phyloP scores from a whole-genome alignment of 306 rosid species.

The Rosa multiflora region DNA sequence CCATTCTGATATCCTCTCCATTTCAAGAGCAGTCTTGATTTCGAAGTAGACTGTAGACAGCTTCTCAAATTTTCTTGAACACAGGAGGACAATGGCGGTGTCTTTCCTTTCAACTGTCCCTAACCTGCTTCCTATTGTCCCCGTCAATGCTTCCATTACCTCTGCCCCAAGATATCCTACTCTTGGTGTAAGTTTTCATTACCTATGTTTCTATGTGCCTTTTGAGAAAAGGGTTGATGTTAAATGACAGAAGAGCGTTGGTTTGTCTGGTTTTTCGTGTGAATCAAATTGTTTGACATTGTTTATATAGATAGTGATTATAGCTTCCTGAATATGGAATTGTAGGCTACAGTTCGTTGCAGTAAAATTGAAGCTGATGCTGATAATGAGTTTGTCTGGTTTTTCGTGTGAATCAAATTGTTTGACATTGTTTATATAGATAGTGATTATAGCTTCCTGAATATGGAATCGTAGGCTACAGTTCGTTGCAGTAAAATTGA shows the following conservation, averaged over 20 bases:
- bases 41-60: neutral
- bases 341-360: slow-evolving; percentile 60
- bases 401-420: neutral
- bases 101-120: slow-evolving; percentile 66
- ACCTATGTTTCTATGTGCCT: neutral
- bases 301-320: slow-evolving; percentile 1
- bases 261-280: neutral
- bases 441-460: slow-evolving; percentile 8
- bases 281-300: slow-evolving; percentile 6
- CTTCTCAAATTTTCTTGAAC: slow-evolving; percentile 11
- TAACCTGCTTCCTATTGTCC: slow-evolving; percentile 44
- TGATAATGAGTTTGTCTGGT: neutral
- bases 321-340: slow-evolving; percentile 15
- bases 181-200: slow-evolving; percentile 48
- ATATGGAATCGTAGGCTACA: slow-evolving; percentile 42
- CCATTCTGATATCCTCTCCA: slow-evolving; percentile 14
- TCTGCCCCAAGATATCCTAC: slow-evolving; percentile 38
- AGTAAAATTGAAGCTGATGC: slow-evolving; percentile 37
- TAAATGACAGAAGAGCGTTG: neutral
- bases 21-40: neutral
- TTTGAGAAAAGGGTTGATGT: slow-evolving; percentile 15
- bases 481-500: slow-evolving; percentile 52
- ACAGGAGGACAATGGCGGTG: slow-evolving; percentile 49
- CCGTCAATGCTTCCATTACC: slow-evolving; percentile 23
- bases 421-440: neutral